These are phyloP conservation scores for Candida sp. DNA, from an alignment of 1,139 yeast species.

Conservation along the genomic window DNA sequence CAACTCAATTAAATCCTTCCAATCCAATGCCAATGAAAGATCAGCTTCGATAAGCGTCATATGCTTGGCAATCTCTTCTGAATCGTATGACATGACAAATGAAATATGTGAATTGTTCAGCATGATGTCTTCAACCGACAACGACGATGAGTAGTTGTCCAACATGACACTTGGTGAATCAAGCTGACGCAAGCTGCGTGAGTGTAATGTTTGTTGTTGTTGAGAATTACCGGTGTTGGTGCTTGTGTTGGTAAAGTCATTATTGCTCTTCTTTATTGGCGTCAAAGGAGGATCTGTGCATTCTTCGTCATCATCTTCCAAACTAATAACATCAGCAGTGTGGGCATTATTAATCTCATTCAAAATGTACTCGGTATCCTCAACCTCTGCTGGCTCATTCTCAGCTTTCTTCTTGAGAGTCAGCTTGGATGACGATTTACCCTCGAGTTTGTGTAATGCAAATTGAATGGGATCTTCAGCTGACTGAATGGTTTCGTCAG, in stretches of 20 bases:
- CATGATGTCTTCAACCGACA: slow-evolving; percentile 43
- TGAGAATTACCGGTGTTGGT: slow-evolving; percentile 7
- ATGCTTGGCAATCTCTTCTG: slow-evolving; percentile 73
- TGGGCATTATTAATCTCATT: slow-evolving; percentile 46
- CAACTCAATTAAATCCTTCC: slow-evolving; percentile 87
- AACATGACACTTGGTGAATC: slow-evolving; percentile 40
- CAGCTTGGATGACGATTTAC: slow-evolving; percentile 40
- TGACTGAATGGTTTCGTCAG: slow-evolving; percentile 71
- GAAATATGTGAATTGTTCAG: slow-evolving; percentile 63
- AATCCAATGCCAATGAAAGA: slow-evolving; percentile 82
- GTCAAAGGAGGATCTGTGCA: slow-evolving; percentile 32
- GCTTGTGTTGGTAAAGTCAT: not conserved
- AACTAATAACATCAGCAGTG: slow-evolving; percentile 41
- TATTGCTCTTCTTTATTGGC: slow-evolving; percentile 18
- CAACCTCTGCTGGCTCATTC: slow-evolving; percentile 16
- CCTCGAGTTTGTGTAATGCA: slow-evolving; percentile 80
- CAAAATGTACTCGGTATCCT: slow-evolving; percentile 40
- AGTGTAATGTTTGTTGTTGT: slow-evolving; percentile 1
- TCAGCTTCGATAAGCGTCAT: slow-evolving; percentile 88
- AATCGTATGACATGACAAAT: slow-evolving; percentile 73
- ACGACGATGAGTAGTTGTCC: slow-evolving; percentile 38
- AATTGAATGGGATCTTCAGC: slow-evolving; percentile 68
- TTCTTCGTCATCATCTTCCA: slow-evolving; percentile 20
- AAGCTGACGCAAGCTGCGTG: slow-evolving; percentile 8
- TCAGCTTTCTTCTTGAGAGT: slow-evolving; percentile 11